A percentile compares a stretch with the other conserved stretches of the same genome.
Conservation (phyloP, 192 early-diverging fungal species). For the Irineochytrium annulatum region DNA sequence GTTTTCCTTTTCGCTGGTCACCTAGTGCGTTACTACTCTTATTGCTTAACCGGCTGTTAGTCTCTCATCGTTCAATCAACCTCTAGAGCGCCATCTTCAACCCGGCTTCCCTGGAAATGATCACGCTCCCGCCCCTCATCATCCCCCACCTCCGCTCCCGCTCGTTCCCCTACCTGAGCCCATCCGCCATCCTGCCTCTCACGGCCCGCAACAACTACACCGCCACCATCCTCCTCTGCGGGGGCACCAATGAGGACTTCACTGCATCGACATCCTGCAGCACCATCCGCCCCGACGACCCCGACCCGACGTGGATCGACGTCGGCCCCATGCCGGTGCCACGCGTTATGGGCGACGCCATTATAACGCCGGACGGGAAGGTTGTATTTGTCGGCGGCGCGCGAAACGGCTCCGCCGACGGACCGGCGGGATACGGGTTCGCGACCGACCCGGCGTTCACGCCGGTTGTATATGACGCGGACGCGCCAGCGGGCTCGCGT, state of each 20-base stretch:
- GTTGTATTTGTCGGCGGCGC: conserved; percentile 16
- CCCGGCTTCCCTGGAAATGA: neutral
- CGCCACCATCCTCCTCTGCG: conserved; percentile 36
- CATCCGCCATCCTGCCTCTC: conserved; percentile 26
- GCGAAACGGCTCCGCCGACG: conserved; percentile 11
- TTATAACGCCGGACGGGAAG: conserved; percentile 10
- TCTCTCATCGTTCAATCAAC: too few relatives aligned
- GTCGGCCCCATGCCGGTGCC: conserved; percentile 22
- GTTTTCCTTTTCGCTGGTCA: conserved; percentile 16
- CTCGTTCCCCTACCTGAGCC: conserved; percentile 13
- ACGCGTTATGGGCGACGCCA: conserved; percentile 10
- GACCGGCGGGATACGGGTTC: conserved; percentile 1
- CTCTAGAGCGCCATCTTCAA: neutral
- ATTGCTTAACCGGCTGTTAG: neutral
- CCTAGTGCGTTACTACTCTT: neutral
- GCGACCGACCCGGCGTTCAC: neutral
- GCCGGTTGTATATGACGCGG: conserved; percentile 1
- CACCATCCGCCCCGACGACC: conserved; percentile 23
- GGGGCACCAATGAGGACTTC: conserved; percentile 23
- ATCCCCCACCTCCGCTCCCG: conserved; percentile 4
- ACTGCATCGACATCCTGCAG: conserved; percentile 22
- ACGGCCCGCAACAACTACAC: conserved; percentile 28
- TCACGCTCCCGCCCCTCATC: neutral
- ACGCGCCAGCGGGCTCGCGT: too few relatives aligned
- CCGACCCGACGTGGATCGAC: conserved; percentile 14